A percentile compares a stretch with the other conserved stretches of the same genome.
Conservation (phyloP, 2,329 filamentous ascomycete species). For the Ophiostoma novo-ulmi region DNA sequence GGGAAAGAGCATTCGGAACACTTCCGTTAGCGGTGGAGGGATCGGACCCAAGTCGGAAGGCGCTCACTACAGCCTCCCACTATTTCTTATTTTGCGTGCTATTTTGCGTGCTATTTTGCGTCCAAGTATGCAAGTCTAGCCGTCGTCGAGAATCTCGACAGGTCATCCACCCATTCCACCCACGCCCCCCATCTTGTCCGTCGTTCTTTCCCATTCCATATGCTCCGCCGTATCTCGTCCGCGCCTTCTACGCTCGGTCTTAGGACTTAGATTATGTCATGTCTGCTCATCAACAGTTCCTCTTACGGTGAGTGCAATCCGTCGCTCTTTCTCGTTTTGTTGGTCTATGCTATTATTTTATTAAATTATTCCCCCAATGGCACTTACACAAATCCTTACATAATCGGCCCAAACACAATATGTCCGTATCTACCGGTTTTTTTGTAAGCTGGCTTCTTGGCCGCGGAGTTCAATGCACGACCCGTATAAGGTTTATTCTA, state of each 20-base stretch:
- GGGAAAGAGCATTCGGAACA: constrained; percentile 1
- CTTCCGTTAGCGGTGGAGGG: constrained; percentile 12
- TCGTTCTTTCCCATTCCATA: constrained; percentile 6
- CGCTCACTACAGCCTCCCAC: neutral
- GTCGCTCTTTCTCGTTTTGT: neutral
- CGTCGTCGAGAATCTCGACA: constrained; percentile 12
- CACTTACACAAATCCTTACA: neutral
- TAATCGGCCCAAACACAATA: neutral
- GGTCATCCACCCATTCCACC: constrained; percentile 16
- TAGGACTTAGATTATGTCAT: constrained; percentile 10
- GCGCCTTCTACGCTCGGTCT: neutral
- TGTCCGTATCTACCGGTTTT: neutral
- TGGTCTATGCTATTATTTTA: neutral
- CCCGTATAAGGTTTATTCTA: neutral
- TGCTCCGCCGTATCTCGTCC: neutral
- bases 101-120: too few species aligned
- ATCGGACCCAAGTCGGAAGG: constrained; percentile 14
- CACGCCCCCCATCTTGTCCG: constrained; percentile 15
- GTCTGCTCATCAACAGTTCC: neutral
- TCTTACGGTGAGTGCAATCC: neutral
- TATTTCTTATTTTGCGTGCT: neutral
- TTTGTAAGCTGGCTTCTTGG: neutral
- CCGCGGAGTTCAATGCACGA: neutral
- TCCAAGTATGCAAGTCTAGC: neutral
- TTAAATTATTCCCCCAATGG: neutral